Base-by-base conservation (phyloP, 2,329 filamentous ascomycete genomes). In the Arthrobotrys pseudoclavata region DNA sequence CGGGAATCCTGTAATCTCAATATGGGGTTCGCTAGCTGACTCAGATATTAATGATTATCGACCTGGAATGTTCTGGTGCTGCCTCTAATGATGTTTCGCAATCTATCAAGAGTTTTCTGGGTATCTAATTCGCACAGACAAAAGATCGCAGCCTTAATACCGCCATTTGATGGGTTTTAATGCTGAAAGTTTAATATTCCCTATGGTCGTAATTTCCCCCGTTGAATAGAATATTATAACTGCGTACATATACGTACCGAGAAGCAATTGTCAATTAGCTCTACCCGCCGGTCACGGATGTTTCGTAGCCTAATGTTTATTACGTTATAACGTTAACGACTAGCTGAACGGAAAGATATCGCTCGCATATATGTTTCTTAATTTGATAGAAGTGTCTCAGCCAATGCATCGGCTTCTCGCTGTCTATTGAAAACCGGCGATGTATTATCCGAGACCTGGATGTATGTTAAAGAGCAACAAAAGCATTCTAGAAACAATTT, bases 151-250 rank as follows among this genome's bases (percentile, higher is more conserved):
- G 29, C 48, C 31, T 50, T 34, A 12, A 34, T 48, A 45, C 68
- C 68, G 68, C 68, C 47, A 22, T 71, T 15, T 71, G 24, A 26
- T 57, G 68, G 60, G 42, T 57, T 57, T 57, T 64, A 71, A 66
- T 42, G 37, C 9, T 34, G 1, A 31, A 60, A 60, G 4, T 22
- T 2, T 31, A 60, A 42, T 60, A 64, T 64, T 26, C 15, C 50
- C 26, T 70, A 62, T 62, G 62, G 34, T 50, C 10, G 15, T 66
- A 72, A 72, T 66, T 66, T 64, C 60, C 37, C 47, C 47, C 20
- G 4, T 48, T 29, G 40, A 22, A 66, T 63, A 6, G 20, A 24
- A 26, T 50, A 24, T 4, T 26, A 18, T 4, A 50, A n/a, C n/a
- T n/a, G n/a, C n/a, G 4, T 34, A 34, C 12, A 34, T 34, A 34